A percentile compares a stretch with the other conserved stretches of the same genome.
These are phyloP conservation scores for Sisymbrium irio DNA, from an alignment of 345 rosid species.

Conservation along the genomic window DNA sequence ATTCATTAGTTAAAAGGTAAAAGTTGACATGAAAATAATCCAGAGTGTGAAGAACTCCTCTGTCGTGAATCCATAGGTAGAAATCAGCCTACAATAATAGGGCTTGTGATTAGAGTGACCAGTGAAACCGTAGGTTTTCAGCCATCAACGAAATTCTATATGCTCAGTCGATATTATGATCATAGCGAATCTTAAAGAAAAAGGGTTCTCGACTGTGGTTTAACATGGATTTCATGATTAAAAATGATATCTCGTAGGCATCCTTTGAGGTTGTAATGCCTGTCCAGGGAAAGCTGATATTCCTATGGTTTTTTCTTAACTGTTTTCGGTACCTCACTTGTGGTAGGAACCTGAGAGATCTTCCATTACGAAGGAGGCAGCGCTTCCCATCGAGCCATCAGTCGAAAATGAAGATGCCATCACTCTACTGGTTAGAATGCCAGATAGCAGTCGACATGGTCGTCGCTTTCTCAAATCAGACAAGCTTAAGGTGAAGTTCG, in stretches of 20 bases:
- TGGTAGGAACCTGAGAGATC: conserved; percentile 45
- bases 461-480: conserved; percentile 78
- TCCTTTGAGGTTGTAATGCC: background rate
- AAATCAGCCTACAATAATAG: background rate
- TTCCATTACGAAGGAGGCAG: conserved; percentile 38
- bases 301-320: background rate
- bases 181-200: background rate
- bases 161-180: background rate
- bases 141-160: background rate
- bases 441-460: conserved; percentile 77
- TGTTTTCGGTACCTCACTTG: conserved; percentile 15
- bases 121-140: background rate
- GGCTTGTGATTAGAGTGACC: background rate
- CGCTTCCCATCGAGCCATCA: conserved; percentile 63
- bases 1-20: background rate
- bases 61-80: background rate
- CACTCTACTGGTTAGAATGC: conserved; percentile 67
- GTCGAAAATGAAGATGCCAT: conserved; percentile 55
- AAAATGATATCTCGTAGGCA: background rate
- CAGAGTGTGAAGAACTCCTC: background rate
- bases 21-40: background rate
- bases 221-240: background rate
- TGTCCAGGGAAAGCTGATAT: background rate
- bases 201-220: conserved; percentile 2
- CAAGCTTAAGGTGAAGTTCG: conserved; percentile 65